A percentile compares a stretch with the other conserved stretches of the same genome.
Evolutionary conservation across 1,284 basidiomycete genomes (phyloP).

Genomic region (Puccinia polysora): DNA sequence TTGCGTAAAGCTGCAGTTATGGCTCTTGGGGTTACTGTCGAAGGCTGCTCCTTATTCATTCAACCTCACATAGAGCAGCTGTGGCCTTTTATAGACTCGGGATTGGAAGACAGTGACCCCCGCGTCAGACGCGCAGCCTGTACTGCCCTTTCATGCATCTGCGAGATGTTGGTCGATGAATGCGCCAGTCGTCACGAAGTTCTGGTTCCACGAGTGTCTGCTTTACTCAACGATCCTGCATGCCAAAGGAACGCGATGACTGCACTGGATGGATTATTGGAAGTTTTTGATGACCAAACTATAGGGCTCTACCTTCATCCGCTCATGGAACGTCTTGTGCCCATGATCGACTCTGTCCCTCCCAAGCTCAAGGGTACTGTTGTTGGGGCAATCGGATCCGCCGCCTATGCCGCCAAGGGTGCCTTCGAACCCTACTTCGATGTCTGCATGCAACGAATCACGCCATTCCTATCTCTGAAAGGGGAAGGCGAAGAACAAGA

Average conservation of each 20-base stretch:
- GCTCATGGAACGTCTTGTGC: slow-evolving; percentile 91
- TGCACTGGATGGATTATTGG: slow-evolving; percentile 91
- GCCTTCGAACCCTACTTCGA: slow-evolving; percentile 93
- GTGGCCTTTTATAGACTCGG: slow-evolving; percentile 90
- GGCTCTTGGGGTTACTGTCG: slow-evolving; percentile 89
- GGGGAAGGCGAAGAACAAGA: slow-evolving; percentile 82
- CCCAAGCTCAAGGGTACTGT: slow-evolving; percentile 87
- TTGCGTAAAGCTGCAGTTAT: slow-evolving; percentile 89
- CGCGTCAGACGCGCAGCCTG: slow-evolving; percentile 91
- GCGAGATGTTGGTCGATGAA: slow-evolving; percentile 96
- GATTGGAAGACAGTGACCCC: slow-evolving; percentile 76
- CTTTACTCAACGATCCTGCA: slow-evolving; percentile 73
- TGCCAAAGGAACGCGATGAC: slow-evolving; percentile 92
- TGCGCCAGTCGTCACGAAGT: slow-evolving; percentile 76
- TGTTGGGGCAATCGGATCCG: slow-evolving; percentile 94
- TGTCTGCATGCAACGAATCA: slow-evolving; percentile 81
- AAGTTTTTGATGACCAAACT: slow-evolving; percentile 81
- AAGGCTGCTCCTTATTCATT: slow-evolving; percentile 98
- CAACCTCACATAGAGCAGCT: slow-evolving; percentile 85
- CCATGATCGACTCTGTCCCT: slow-evolving; percentile 80
- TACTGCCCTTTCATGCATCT: slow-evolving; percentile 89
- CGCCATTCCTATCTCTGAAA: slow-evolving; percentile 75
- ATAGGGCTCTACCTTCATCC: slow-evolving; percentile 85
- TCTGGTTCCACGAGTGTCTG: slow-evolving; percentile 71
- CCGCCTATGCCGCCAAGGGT: slow-evolving; percentile 92